Evolutionary conservation across 306 rosid genomes (phyloP), one percentile per base, ranked within the genome.

Genomic region (Cyclanthera cordifolia): DNA sequence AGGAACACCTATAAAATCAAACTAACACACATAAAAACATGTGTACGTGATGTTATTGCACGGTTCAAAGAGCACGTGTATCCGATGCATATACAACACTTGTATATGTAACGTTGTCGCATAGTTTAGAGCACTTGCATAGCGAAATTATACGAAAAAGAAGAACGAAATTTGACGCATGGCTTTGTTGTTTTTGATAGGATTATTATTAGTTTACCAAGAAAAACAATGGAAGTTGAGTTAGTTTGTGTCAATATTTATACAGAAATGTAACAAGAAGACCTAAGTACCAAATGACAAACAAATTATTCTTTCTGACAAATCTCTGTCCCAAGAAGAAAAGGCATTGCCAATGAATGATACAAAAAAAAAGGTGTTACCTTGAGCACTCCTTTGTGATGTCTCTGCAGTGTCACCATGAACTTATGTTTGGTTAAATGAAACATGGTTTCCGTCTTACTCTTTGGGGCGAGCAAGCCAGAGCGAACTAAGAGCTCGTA

Each of bases 401-500:
- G 68, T 61, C 68, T 20, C 68, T 61, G 68, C 68, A 61, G 28
- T 20, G 24, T 60, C 68, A 39, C 28, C 69, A 37, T 30, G 11
- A 63, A 19, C 49, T 61, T 17, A 27, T 16, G 17, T 27, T 63
- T 17, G 69, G 50, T 63, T 39, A 63, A 39, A 39, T 24, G 15
- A n/a, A 17, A 15, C 45, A 16, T 27, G 16, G 48, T 10, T 34
- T 25, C 9, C 6, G 4, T 39, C 32, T 20, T 63, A 63, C 32
- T 63, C 96, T 84, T 88, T 84, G 0, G 99, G 99, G 14, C 99
- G 99, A 37, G 99, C 96, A 45, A 87, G 86, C 99, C 99, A 93
- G 53, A 93, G 95, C 3, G 99, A 87, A 75, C 99, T 93, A 13
- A 93, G 99, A 75, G 96, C 96, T 0, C 96, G 99, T 16, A 93